These are phyloP conservation scores for Dothiorella sarmentorum DNA, from an alignment of 2,329 filamentous ascomycete species.

Conservation along the genomic window DNA sequence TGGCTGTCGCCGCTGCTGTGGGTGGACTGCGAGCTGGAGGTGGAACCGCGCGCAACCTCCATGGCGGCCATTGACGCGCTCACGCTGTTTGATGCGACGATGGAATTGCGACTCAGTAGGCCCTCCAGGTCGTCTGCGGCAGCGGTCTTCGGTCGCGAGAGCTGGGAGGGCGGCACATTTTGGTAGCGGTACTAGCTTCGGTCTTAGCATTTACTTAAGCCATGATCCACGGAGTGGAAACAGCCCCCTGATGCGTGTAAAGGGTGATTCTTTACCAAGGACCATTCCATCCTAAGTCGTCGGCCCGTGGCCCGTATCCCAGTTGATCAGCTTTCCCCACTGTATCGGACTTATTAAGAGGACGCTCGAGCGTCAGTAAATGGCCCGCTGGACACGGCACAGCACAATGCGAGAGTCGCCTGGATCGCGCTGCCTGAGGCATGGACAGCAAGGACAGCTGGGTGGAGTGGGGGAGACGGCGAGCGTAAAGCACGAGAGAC, in stretches of 20 bases:
- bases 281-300: slow-evolving; percentile 19
- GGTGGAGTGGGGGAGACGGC: background rate
- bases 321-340: slow-evolving; percentile 15
- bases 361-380: slow-evolving; percentile 15
- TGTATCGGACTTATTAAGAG: slow-evolving; percentile 17
- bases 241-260: slow-evolving; percentile 15
- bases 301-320: slow-evolving; percentile 17
- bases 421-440: slow-evolving; percentile 13
- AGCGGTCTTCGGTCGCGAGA: slow-evolving; percentile 5
- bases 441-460: slow-evolving; percentile 1
- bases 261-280: slow-evolving; percentile 18
- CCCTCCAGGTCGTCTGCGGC: slow-evolving; percentile 15
- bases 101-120: slow-evolving; percentile 15
- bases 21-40: slow-evolving; percentile 38
- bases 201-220: slow-evolving; percentile 19
- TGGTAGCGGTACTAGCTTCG: slow-evolving; percentile 19
- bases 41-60: slow-evolving; percentile 37
- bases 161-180: slow-evolving; percentile 18
- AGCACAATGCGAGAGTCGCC: background rate
- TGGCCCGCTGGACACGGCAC: slow-evolving; percentile 14
- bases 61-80: slow-evolving; percentile 27
- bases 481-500: background rate
- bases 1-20: slow-evolving; percentile 28
- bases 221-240: slow-evolving; percentile 10
- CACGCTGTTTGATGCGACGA: slow-evolving; percentile 11